Base-by-base conservation (phyloP, 2,329 filamentous ascomycete genomes). In the Hypoxylon sp. region DNA sequence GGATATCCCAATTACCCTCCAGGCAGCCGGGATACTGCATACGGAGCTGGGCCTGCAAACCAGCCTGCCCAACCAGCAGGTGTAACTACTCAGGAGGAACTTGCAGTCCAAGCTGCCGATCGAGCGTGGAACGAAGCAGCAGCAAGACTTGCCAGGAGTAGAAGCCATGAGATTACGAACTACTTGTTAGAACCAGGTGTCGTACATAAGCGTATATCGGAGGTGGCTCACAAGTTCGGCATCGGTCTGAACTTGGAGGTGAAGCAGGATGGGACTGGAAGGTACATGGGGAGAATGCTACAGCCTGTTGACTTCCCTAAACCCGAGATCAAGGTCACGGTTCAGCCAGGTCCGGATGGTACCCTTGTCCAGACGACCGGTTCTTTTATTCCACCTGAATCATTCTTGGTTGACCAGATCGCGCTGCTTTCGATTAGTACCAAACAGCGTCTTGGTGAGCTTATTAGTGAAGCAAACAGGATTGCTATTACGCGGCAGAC, bases 351-450 rank as follows among this genome's bases (percentile, higher is more conserved):
- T 0, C 86, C 89, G 0, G 89, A 93, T 55, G 79, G 79, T 73
- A 87, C 87, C 32, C 80, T 91, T 23, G 85, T 93, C 2, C 80
- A 87, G 45, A 90, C 90, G 0, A 85, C 84, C 13, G 90, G 90
- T 1, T 88, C 89, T 19, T 93, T 91, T 59, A 87, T 97, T 38
- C 87, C 96, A 0, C 89, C 91, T 36, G 91, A 94, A 46, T 89
- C 92, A 1, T 89, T 87, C 59, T 83, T 97, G 34, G 91, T 92
- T 13, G 94, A 97, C 67, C 92, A 98, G 72, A 81, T 98, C 48
- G 91, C 93, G 25, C 84, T 98, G 14, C 78, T 98, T 63, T 96
- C 93, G 5, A 86, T 98, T 62, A 92, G 93, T 17, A 90, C 93
- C 9, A 93, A 95, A 76, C 91, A 97, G 73, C 87, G 93, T 28